phyloP scores from a whole-genome alignment of 2,329 filamentous ascomycete genomes.

The Bimuria novae-zelandiae region DNA sequence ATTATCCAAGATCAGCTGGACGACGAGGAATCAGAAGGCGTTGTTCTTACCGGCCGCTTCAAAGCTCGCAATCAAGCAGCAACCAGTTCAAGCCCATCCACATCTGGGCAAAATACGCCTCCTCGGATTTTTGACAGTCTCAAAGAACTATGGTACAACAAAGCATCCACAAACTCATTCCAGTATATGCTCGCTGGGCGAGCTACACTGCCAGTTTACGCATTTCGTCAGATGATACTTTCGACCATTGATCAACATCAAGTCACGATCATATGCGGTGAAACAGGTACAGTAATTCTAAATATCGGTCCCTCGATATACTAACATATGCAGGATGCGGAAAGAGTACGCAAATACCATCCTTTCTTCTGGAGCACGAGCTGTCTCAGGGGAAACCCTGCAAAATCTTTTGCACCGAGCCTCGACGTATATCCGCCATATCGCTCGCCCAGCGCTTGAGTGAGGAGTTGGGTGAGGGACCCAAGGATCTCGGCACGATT shows the following conservation, averaged over 20 bases:
- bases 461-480: constrained; percentile 87
- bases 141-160: constrained; percentile 57
- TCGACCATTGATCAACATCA: constrained; percentile 77
- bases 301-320: background rate
- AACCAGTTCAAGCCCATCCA: constrained; percentile 30
- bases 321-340: constrained; percentile 67
- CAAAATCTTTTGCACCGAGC: constrained; percentile 95
- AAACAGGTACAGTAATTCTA: constrained; percentile 60
- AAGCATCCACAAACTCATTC: constrained; percentile 61
- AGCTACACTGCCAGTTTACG: constrained; percentile 86
- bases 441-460: constrained; percentile 91
- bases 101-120: constrained; percentile 38
- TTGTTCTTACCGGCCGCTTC: constrained; percentile 78
- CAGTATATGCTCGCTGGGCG: constrained; percentile 79
- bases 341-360: constrained; percentile 96
- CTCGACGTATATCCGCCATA: constrained; percentile 92
- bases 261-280: constrained; percentile 91
- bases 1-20: constrained; percentile 71
- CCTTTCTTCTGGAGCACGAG: constrained; percentile 89
- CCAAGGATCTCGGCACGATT: constrained; percentile 77
- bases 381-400: constrained; percentile 78
- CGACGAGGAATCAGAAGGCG: constrained; percentile 53
- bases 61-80: constrained; percentile 51
- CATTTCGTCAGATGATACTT: constrained; percentile 78
- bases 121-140: constrained; percentile 47